phyloP scores from a whole-genome alignment of 176 grass and related monocot genomes.

The Phyllostachys edulis region DNA sequence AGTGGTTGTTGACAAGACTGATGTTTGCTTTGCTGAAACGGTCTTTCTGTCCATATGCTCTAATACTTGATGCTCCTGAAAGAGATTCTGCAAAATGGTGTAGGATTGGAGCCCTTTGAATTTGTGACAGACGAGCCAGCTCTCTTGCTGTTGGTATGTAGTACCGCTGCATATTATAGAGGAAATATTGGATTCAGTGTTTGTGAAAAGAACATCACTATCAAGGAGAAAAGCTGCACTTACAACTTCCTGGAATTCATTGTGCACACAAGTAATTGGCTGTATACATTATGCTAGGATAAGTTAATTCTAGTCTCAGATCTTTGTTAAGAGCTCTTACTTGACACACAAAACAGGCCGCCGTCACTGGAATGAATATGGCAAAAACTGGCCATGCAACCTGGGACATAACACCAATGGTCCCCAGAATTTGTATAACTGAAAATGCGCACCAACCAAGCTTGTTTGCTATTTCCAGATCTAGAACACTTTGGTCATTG shows the following conservation, averaged over 20 bases:
- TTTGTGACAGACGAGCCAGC: slow-evolving; percentile 74
- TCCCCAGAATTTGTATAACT: slow-evolving; percentile 83
- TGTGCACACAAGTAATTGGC: background rate
- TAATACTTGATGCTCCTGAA: slow-evolving; percentile 80
- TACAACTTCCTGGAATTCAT: slow-evolving; percentile 3
- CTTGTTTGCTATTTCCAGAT: slow-evolving; percentile 70
- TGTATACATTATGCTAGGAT: background rate
- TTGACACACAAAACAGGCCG: slow-evolving; percentile 65
- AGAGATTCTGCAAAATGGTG: slow-evolving; percentile 95
- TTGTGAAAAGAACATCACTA: background rate
- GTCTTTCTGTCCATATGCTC: slow-evolving; percentile 79
- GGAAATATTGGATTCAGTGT: slow-evolving; percentile 32
- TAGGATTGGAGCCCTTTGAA: slow-evolving; percentile 92
- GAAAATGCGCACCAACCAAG: slow-evolving; percentile 83
- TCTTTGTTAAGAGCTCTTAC: slow-evolving; percentile 49
- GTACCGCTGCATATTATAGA: slow-evolving; percentile 69
- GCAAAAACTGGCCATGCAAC: slow-evolving; percentile 95
- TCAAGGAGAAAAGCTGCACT: slow-evolving; percentile 19
- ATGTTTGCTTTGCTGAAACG: slow-evolving; percentile 86
- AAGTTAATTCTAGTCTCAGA: background rate
- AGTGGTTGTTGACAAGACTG: slow-evolving; percentile 66
- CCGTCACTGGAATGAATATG: slow-evolving; percentile 86
- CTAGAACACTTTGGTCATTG: slow-evolving; percentile 88
- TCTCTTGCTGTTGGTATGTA: slow-evolving; percentile 94
- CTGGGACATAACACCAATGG: slow-evolving; percentile 91